Percentiles rank a stretch among this genome's conserved stretches.
These are phyloP conservation scores for Dimocarpus longan DNA, from an alignment of 345 rosid genomes.

Conservation along the genomic window DNA sequence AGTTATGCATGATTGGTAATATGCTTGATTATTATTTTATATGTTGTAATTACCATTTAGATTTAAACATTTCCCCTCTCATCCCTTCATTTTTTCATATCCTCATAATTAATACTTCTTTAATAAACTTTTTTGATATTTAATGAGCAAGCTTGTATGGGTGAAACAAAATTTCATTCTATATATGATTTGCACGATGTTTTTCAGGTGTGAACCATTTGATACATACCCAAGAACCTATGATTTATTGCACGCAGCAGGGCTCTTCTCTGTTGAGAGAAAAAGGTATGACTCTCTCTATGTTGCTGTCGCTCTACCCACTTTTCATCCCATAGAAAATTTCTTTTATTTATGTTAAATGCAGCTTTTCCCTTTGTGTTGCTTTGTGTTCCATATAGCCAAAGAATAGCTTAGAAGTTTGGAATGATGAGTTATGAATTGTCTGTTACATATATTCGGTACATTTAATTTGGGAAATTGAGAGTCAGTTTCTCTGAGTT, in stretches of 20 bases:
- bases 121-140: slow-evolving; percentile 3
- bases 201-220: slow-evolving; percentile 90
- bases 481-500: background rate
- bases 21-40: slow-evolving; percentile 16
- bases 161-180: background rate
- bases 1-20: slow-evolving; percentile 96
- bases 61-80: background rate
- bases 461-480: background rate
- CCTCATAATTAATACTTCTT: slow-evolving; percentile 11
- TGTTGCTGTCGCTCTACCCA: too few species aligned
- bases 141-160: background rate
- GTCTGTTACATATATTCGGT: background rate
- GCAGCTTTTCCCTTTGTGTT: background rate
- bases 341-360: background rate
- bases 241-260: slow-evolving; percentile 83
- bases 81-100: background rate
- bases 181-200: background rate
- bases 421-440: too few species aligned
- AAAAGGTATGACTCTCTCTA: slow-evolving; percentile 58
- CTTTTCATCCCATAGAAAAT: too few species aligned
- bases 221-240: slow-evolving; percentile 98
- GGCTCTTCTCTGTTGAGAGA: slow-evolving; percentile 84
- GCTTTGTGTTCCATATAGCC: background rate
- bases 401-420: background rate
- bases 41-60: background rate